Conservation (phyloP, 495 filamentous ascomycete genomes). For the Annulohypoxylon stygium region DNA sequence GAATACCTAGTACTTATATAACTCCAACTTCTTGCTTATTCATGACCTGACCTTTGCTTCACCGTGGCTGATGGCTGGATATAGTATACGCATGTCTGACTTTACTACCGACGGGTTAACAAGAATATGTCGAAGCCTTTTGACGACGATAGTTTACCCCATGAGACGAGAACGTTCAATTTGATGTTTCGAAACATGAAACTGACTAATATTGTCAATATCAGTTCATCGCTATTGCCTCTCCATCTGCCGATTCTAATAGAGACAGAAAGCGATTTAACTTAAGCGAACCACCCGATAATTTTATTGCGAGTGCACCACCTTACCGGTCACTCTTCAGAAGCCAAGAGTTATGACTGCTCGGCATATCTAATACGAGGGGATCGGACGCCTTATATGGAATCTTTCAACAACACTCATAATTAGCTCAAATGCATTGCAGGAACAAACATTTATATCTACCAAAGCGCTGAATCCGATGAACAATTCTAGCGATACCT, state of each 20-base stretch:
- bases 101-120: not conserved
- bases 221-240: not conserved
- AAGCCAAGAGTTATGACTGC: not conserved
- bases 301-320: constrained; percentile 3
- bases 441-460: not conserved
- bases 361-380: constrained; percentile 12
- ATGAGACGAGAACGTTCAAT: not conserved
- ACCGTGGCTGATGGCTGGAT: not conserved
- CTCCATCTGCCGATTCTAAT: not conserved
- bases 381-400: not conserved
- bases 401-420: not conserved
- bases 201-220: not conserved
- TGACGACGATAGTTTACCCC: not conserved
- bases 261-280: not conserved
- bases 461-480: not conserved
- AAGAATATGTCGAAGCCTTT: not conserved
- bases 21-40: not conserved
- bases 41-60: not conserved
- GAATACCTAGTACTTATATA: not conserved
- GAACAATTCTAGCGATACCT: not conserved
- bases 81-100: not conserved
- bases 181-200: not conserved
- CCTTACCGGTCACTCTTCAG: not conserved
- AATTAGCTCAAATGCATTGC: constrained; percentile 1
- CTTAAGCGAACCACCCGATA: constrained; percentile 10